Evolutionary conservation across 75 land plant genomes (phyloP), one percentile per base, ranked within the genome.

Genomic region (Pinus taeda): DNA sequence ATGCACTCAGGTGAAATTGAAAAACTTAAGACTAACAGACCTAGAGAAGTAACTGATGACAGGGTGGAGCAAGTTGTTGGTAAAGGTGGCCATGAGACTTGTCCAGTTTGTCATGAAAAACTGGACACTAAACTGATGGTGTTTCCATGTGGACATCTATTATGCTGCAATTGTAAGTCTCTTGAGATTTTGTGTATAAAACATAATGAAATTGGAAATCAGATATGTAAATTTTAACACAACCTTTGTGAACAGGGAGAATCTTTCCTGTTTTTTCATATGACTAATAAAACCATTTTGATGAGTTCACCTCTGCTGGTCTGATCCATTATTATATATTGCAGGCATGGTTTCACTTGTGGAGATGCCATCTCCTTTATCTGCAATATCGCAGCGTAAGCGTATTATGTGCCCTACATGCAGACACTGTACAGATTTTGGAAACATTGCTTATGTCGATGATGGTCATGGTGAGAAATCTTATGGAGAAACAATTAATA

Each of bases 101-200:
- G 99, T 83, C 99, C 99, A 57, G 85, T 97, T 70, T 97, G 99
- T 83, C 98, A 93, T 57, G 99, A 97, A 61, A 89, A 82, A 57
- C 86, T 95, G 70, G 82, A 78, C 36, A 81, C 75, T 33, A 89
- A 91, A 81, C 84, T 86, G 70, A 97, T 97, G 99, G 95, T 97
- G 61, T 90, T 97, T 75, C 94, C 92, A 75, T 97, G 99, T 81
- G 99, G 99, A 55, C 99, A 97, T 84, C 37, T 93, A 17, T 84
- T 91, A 45, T 97, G 99, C 81, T 97, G 93, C 83, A 91, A 88
- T 83, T 97, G 99, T 97, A 88, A 88, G 89, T 75, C 33, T 55
- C 14, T 56, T 56, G 74, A 26, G 57, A 29, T 3, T 55, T 73
- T 60, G 33, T 36, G 3, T 8, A 20, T n/a, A 42, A n/a, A 20